Conservation (phyloP, 495 filamentous ascomycete species). For the Aspergillus taichungensis region DNA sequence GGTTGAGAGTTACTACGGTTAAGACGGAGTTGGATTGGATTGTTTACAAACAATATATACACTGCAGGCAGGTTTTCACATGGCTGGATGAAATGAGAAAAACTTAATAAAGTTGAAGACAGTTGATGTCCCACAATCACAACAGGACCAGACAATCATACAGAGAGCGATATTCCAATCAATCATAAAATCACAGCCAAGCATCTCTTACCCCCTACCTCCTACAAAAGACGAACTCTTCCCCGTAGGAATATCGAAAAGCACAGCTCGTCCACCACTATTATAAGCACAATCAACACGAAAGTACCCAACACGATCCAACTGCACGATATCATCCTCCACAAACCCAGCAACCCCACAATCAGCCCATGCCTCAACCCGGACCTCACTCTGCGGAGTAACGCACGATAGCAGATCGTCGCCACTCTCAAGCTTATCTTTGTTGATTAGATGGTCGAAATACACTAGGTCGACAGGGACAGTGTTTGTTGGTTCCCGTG, state of each 20-base stretch:
- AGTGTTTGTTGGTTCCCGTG: conserved; percentile 53
- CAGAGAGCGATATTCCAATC: no score
- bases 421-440: conserved; percentile 72
- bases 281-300: conserved; percentile 51
- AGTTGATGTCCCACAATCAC: no score
- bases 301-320: conserved; percentile 76
- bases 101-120: no score
- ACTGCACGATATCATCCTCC: conserved; percentile 69
- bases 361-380: conserved; percentile 60
- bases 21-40: no score
- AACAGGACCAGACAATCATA: no score
- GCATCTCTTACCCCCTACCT: no score
- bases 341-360: conserved; percentile 58
- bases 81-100: no score
- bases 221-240: conserved; percentile 17
- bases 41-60: no score
- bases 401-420: conserved; percentile 66
- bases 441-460: conserved; percentile 76
- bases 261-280: conserved; percentile 45
- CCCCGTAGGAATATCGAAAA: conserved; percentile 60
- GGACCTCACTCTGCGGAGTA: conserved; percentile 55
- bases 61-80: no score
- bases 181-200: no score
- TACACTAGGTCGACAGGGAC: conserved; percentile 68
- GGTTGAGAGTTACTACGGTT: no score